phyloP scores from a whole-genome alignment of 1,284 basidiomycete species.

The Cystobasidiaceae sp. region DNA sequence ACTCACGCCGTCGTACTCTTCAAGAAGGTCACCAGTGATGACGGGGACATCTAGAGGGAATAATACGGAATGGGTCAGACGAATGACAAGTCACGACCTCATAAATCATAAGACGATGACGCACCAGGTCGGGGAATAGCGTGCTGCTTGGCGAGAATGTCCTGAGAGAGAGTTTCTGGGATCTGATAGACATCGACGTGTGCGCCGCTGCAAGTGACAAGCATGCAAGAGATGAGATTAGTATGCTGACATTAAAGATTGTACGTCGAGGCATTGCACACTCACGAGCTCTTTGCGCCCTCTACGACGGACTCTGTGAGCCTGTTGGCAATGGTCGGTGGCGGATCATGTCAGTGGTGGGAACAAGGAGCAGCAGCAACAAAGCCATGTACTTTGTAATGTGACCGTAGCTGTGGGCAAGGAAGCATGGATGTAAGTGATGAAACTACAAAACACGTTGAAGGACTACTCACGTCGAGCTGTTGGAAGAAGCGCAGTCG shows the following conservation, averaged over 20 bases:
- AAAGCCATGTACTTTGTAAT: constrained; percentile 2
- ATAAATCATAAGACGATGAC: not conserved
- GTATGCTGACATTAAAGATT: no score
- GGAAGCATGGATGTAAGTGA: not conserved
- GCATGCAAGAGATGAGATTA: not conserved
- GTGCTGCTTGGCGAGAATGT: constrained; percentile 67
- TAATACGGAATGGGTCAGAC: constrained; percentile 36
- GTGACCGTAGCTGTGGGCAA: constrained; percentile 18
- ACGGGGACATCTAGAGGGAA: constrained; percentile 57
- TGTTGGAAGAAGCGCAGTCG: not conserved
- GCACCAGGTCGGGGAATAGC: constrained; percentile 58
- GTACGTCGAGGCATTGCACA: no score
- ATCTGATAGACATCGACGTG: constrained; percentile 52
- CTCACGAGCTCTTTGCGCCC: constrained; percentile 17
- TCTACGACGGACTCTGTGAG: constrained; percentile 22
- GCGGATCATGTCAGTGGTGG: no score
- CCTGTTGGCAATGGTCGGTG: no score
- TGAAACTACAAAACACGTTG: no score
- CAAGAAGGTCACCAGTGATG: constrained; percentile 61
- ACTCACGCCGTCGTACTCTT: constrained; percentile 48
- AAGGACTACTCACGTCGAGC: constrained; percentile 28
- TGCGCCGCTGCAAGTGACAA: not conserved
- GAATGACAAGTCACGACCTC: constrained; percentile 46
- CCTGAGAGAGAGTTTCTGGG: constrained; percentile 72
- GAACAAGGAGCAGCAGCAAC: no score